Conservation (phyloP, 371 early-diverging fungal genomes). For the Rhizopus delemar region DNA sequence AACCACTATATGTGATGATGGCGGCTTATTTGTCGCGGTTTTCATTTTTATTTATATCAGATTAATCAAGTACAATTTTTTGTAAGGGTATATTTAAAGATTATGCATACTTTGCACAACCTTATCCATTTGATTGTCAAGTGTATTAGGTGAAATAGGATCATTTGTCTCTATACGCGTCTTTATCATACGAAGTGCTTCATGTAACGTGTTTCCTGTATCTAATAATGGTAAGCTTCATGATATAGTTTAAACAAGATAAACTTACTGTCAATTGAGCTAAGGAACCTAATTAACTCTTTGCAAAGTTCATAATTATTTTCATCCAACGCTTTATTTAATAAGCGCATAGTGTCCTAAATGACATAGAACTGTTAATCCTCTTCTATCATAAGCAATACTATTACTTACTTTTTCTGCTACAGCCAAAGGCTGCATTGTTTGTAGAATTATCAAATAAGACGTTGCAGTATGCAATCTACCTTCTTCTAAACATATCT, state of each 20-base stretch:
- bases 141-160: conserved; percentile 24
- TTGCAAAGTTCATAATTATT: conserved; percentile 81
- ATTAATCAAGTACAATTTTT: background rate
- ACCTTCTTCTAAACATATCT: conserved; percentile 72
- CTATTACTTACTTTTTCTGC: conserved; percentile 57
- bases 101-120: conserved; percentile 38
- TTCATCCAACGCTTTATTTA: conserved; percentile 74
- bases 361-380: background rate
- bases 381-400: background rate
- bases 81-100: background rate
- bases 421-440: conserved; percentile 70
- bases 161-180: conserved; percentile 29
- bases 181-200: conserved; percentile 44
- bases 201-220: conserved; percentile 44
- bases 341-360: conserved; percentile 67
- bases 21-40: background rate
- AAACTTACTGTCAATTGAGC: conserved; percentile 73
- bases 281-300: conserved; percentile 81
- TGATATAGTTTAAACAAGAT: background rate
- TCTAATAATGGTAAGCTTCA: conserved; percentile 14
- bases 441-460: conserved; percentile 83
- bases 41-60: background rate
- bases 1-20: no score
- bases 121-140: conserved; percentile 38
- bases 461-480: conserved; percentile 80